Percentiles rank a stretch among this genome's conserved stretches.
Conservation (phyloP, 805 yeast genomes). For the Priceomyces haplophilus region DNA sequence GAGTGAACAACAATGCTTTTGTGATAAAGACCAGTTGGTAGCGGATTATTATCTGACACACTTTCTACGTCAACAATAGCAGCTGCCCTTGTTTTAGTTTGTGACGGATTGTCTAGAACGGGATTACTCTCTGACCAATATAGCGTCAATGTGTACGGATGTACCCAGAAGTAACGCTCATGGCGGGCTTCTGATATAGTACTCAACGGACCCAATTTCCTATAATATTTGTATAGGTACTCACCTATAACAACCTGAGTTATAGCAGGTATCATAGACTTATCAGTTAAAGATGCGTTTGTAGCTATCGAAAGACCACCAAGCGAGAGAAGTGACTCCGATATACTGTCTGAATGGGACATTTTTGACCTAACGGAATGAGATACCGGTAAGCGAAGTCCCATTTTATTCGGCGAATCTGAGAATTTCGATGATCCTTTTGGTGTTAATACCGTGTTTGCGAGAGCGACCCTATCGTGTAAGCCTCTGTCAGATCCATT, state of each 20-base stretch:
- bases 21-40: slow-evolving; percentile 85
- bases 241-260: slow-evolving; percentile 95
- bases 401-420: not conserved
- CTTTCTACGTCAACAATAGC: slow-evolving; percentile 78
- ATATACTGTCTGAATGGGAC: slow-evolving; percentile 24
- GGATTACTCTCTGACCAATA: slow-evolving; percentile 90
- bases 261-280: slow-evolving; percentile 76
- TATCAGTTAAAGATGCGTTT: slow-evolving; percentile 61
- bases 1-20: slow-evolving; percentile 79
- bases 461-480: slow-evolving; percentile 4
- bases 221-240: slow-evolving; percentile 78
- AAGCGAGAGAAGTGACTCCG: slow-evolving; percentile 32
- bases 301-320: slow-evolving; percentile 50
- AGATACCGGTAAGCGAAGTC: slow-evolving; percentile 13
- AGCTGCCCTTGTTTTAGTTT: slow-evolving; percentile 69
- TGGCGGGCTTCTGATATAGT: slow-evolving; percentile 78
- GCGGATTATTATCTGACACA: slow-evolving; percentile 79
- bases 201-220: slow-evolving; percentile 71
- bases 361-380: slow-evolving; percentile 27
- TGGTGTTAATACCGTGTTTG: slow-evolving; percentile 1
- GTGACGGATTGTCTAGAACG: slow-evolving; percentile 62
- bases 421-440: not conserved
- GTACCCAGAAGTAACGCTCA: slow-evolving; percentile 93
- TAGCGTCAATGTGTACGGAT: slow-evolving; percentile 86
- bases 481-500: not conserved